phyloP scores from a whole-genome alignment of 805 yeast species.

The Jamesozyma jinghongensis region DNA sequence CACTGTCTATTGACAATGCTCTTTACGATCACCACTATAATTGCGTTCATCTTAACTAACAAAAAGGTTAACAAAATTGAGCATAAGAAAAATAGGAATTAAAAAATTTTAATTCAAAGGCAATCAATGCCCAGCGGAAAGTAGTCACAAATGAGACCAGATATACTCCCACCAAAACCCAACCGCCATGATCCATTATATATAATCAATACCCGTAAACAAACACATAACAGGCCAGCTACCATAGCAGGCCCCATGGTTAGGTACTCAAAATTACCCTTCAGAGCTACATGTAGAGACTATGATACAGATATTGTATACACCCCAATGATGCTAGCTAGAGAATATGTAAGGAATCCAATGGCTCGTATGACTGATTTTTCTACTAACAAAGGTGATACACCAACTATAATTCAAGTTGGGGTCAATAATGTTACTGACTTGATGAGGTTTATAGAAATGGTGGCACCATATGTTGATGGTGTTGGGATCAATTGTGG shows the following conservation, averaged over 20 bases:
- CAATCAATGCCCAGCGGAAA: neutral
- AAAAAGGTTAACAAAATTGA: neutral
- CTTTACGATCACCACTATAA: conserved; percentile 12
- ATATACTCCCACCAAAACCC: conserved; percentile 8
- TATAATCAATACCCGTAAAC: conserved; percentile 38
- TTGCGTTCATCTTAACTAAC: conserved; percentile 9
- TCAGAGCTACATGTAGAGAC: conserved; percentile 68
- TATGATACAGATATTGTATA: conserved; percentile 76
- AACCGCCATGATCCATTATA: conserved; percentile 44
- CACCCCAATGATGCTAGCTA: conserved; percentile 92
- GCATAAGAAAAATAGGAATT: neutral
- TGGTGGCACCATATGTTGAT: conserved; percentile 86
- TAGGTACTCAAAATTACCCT: conserved; percentile 87
- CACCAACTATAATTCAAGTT: conserved; percentile 76
- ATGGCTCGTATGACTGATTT: conserved; percentile 80
- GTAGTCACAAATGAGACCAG: neutral
- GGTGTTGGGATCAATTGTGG: conserved; percentile 96
- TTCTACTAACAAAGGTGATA: conserved; percentile 62
- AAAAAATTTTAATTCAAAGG: neutral
- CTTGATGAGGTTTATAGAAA: conserved; percentile 68
- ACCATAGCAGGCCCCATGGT: conserved; percentile 93
- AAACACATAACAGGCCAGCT: conserved; percentile 44
- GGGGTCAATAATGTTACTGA: conserved; percentile 84
- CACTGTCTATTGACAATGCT: conserved; percentile 11
- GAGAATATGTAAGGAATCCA: conserved; percentile 83